Conservation (phyloP, 169 alveolate genomes). For the Amoebophrya sp. region DNA sequence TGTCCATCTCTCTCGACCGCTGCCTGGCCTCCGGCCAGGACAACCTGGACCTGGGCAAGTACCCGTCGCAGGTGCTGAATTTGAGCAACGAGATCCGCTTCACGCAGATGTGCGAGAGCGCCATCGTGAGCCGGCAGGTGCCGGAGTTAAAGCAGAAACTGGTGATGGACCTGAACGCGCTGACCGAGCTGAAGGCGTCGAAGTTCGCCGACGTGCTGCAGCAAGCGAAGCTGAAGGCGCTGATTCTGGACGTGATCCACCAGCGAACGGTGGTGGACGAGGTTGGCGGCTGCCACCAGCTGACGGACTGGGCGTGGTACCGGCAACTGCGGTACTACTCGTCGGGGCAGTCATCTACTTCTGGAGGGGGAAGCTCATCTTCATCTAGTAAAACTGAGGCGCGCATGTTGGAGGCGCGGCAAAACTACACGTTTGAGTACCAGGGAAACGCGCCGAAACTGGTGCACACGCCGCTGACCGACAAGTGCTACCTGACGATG, state of each 20-base stretch:
- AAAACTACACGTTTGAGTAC: conserved; percentile 77
- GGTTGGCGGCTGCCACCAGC: conserved; percentile 39
- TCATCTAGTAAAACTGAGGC: conserved; percentile 20
- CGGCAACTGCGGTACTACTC: conserved; percentile 37
- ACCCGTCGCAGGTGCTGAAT: conserved; percentile 64
- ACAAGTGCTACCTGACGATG: conserved; percentile 88
- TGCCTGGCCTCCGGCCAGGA: conserved; percentile 26
- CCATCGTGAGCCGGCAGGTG: conserved; percentile 48
- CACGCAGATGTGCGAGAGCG: conserved; percentile 46
- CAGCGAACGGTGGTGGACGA: conserved; percentile 62
- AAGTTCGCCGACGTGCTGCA: conserved; percentile 50
- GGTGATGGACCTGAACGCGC: conserved; percentile 45
- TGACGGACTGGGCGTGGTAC: conserved; percentile 55
- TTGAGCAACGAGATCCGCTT: conserved; percentile 63
- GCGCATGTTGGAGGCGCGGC: conserved; percentile 71
- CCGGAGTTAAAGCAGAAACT: conserved; percentile 44
- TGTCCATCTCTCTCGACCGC: conserved; percentile 30
- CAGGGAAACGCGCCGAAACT: conserved; percentile 51
- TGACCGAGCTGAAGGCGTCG: conserved; percentile 56
- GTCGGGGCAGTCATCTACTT: too few relatives aligned
- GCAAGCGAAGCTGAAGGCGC: conserved; percentile 61
- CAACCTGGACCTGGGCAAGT: conserved; percentile 47
- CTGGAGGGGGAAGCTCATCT: neutral
- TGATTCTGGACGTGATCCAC: conserved; percentile 76
- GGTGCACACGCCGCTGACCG: conserved; percentile 96